Evolutionary conservation across 2,329 filamentous ascomycete species (phyloP).

Genomic region (Pseudocercospora fijiensis): DNA sequence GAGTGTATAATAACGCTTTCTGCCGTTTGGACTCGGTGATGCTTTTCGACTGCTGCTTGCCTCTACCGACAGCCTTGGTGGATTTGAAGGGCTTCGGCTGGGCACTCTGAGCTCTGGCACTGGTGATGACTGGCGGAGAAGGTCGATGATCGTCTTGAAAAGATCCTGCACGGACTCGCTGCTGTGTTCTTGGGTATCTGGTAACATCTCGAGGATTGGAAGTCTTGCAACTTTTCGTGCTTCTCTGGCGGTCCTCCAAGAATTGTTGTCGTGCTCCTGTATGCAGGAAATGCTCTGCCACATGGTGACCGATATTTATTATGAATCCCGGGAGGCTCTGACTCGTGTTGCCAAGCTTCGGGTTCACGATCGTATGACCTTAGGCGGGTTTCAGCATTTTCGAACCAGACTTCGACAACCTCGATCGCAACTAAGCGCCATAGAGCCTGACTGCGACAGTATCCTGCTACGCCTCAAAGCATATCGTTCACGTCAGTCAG

Average conservation of each 20-base stretch:
- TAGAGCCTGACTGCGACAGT: neutral
- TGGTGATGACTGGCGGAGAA: neutral
- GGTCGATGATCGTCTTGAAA: neutral
- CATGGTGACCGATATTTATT: neutral
- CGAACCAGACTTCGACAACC: neutral
- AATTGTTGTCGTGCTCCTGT: neutral
- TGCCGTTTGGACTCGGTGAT: neutral
- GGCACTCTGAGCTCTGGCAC: neutral
- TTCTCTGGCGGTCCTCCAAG: neutral
- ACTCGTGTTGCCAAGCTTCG: neutral
- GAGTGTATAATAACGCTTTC: neutral
- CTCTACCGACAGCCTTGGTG: neutral
- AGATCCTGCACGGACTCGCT: neutral
- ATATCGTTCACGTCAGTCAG: neutral
- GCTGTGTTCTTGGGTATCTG: neutral
- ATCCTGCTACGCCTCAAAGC: neutral
- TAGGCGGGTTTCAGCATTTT: neutral
- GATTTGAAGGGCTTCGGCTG: neutral
- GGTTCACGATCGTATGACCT: neutral
- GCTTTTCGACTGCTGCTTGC: neutral
- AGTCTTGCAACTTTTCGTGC: neutral
- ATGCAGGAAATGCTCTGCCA: neutral
- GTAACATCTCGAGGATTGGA: neutral
- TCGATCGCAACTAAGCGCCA: neutral
- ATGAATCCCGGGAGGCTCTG: neutral